phyloP scores from a whole-genome alignment of 208 protist genomes.

The Trypanosoma brucei region DNA sequence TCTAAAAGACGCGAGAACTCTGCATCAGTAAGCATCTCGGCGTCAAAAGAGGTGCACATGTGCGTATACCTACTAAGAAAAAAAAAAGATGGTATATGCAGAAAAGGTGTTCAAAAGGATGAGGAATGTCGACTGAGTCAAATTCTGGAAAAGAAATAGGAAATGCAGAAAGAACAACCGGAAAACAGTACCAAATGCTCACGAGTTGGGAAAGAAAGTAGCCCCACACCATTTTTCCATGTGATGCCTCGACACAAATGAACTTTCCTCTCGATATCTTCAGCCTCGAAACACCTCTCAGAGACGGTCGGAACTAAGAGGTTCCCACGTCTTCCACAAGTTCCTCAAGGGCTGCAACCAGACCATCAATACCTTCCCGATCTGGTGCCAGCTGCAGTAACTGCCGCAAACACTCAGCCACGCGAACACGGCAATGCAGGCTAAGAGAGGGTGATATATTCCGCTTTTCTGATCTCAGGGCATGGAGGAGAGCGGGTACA shows the following conservation, averaged over 20 bases:
- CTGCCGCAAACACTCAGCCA: constrained; percentile 16
- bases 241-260: no score
- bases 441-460: constrained; percentile 11
- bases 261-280: no score
- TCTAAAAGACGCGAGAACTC: constrained; percentile 36
- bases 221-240: no score
- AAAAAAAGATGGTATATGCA: background rate
- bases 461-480: constrained; percentile 2
- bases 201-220: no score
- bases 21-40: constrained; percentile 20
- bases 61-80: background rate
- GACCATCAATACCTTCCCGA: background rate
- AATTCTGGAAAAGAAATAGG: no score
- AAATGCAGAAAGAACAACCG: no score
- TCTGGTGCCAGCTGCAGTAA: background rate
- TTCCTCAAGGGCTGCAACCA: constrained; percentile 5
- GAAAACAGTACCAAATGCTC: no score
- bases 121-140: no score
- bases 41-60: background rate
- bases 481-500: constrained; percentile 11
- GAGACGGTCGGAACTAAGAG: no score
- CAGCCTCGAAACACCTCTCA: no score
- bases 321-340: constrained; percentile 1
- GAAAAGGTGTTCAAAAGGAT: background rate
- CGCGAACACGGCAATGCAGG: constrained; percentile 15